Evolutionary conservation across 352 stramenopile species (phyloP).

Genomic region (Pythium diclinum): DNA sequence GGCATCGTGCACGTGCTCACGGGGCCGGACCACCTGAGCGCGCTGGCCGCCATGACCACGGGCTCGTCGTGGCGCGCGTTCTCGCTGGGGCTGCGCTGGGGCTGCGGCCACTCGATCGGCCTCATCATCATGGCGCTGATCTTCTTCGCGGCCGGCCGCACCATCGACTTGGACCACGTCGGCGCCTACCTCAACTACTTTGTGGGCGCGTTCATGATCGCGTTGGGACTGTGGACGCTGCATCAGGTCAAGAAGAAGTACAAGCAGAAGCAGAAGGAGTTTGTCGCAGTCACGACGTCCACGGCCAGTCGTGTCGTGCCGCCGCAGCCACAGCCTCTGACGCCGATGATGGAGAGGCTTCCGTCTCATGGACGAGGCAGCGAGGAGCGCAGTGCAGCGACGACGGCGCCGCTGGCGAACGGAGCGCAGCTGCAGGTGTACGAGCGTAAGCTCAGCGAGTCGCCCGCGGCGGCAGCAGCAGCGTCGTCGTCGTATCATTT

Average conservation of each 20-base stretch:
- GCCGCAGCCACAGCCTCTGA: neutral
- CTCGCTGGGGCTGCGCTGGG: slow-evolving; percentile 86
- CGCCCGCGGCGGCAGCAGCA: slow-evolving; percentile 1
- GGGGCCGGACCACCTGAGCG: slow-evolving; percentile 88
- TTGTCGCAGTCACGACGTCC: neutral
- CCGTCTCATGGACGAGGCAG: neutral
- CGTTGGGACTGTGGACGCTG: slow-evolving; percentile 55
- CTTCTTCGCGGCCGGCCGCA: slow-evolving; percentile 64
- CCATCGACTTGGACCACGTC: slow-evolving; percentile 55
- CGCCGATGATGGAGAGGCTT: slow-evolving; percentile 7
- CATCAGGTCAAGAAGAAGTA: slow-evolving; percentile 54
- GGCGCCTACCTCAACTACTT: slow-evolving; percentile 61
- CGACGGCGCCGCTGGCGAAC: neutral
- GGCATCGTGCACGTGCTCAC: slow-evolving; percentile 48
- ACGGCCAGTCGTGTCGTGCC: neutral
- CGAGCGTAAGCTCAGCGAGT: slow-evolving; percentile 8
- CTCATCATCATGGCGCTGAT: slow-evolving; percentile 83
- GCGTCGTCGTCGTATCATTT: slow-evolving; percentile 23
- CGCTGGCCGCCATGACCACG: slow-evolving; percentile 83
- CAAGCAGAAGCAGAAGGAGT: slow-evolving; percentile 38
- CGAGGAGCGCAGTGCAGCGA: neutral
- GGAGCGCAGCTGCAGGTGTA: neutral
- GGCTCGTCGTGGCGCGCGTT: slow-evolving; percentile 81
- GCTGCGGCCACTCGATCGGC: slow-evolving; percentile 86
- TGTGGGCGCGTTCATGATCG: slow-evolving; percentile 81